Base-by-base conservation (phyloP, 2,329 filamentous ascomycete species). In the Corinectria fuckeliana region DNA sequence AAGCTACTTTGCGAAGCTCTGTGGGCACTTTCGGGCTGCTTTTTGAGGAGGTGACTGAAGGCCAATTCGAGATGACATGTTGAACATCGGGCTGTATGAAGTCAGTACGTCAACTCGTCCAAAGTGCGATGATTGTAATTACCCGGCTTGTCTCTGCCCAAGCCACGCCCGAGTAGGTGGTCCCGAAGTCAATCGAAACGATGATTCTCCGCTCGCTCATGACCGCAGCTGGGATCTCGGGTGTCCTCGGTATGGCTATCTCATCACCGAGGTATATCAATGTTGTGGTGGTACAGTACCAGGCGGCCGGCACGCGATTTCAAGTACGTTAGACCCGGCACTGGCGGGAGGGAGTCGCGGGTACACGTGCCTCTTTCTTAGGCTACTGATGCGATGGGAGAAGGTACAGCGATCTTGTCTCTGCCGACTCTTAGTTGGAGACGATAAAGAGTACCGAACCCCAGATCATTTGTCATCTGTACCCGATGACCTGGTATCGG, bases 181-280 rank as follows among this genome's bases (percentile, higher is more conserved):
- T 85, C 23, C 83, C 83, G 64, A 85, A 85, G 66, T 85, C 83
- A 58, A 85, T 81, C 18, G 80, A 82, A 61, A 84, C 76, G 50
- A 85, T 76, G 60, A 84, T 79, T 68, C 76, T 80, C 65, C 77
- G 67, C 38, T 70, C 68, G 55, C 62, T 60, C 74, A 76, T 76
- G 58, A 41, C 69, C 49, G 56, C 56, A 62, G 54, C 60, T 56
- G 52, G 55, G 56, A 50, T 28, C 38, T 54, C 61, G 41, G 50
- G 36, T 34, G 36, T 53, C 51, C 48, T 58, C 62, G 49, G 44
- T 67, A 61, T 58, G 58, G 30, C 63, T 55, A 56, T 58, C 42
- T 63, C 64, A 66, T 66, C 42, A 47, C 59, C 56, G 39, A 51
- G 39, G 44, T 57, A 60, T 66, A 60, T 67, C 56, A 60, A 57